Evolutionary conservation across 257 asterid species (phyloP).

Genomic region (Nicotiana paniculata): DNA sequence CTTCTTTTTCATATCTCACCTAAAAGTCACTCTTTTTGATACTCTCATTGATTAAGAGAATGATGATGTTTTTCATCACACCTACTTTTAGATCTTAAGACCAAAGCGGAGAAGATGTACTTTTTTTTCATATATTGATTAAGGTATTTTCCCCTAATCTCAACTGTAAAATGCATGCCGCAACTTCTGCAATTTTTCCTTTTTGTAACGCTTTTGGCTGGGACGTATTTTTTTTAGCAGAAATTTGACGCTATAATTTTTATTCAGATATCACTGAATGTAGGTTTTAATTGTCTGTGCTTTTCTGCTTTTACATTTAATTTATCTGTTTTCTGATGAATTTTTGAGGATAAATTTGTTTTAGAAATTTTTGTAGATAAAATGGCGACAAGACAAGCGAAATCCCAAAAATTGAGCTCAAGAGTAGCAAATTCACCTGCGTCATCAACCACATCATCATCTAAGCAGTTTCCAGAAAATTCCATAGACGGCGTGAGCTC

Average conservation of each 20-base stretch:
- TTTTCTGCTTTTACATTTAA: not conserved
- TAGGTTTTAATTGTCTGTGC: not conserved
- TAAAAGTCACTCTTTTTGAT: slow-evolving; percentile 9
- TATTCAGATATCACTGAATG: not conserved
- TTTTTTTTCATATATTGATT: not conserved
- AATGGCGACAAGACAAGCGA: slow-evolving; percentile 67
- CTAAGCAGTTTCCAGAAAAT: slow-evolving; percentile 63
- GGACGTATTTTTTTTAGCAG: not conserved
- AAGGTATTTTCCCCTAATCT: not conserved
- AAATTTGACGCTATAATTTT: not conserved
- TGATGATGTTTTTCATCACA: slow-evolving; percentile 3
- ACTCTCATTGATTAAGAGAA: not conserved
- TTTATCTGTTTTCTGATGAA: not conserved
- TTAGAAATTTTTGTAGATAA: not conserved
- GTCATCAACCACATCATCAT: slow-evolving; percentile 82
- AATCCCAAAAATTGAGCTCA: slow-evolving; percentile 39
- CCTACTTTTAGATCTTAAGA: slow-evolving; percentile 7
- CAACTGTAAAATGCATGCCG: not conserved
- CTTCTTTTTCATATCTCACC: not conserved
- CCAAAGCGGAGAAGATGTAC: not conserved
- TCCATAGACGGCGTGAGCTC: slow-evolving; percentile 65
- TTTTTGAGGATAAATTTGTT: slow-evolving; percentile 7
- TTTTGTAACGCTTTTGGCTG: not conserved
- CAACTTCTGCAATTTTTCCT: not conserved
- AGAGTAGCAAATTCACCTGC: slow-evolving; percentile 53